These are phyloP conservation scores for Porogramme epimiltina DNA, from an alignment of 1,284 basidiomycete genomes.

Conservation along the genomic window DNA sequence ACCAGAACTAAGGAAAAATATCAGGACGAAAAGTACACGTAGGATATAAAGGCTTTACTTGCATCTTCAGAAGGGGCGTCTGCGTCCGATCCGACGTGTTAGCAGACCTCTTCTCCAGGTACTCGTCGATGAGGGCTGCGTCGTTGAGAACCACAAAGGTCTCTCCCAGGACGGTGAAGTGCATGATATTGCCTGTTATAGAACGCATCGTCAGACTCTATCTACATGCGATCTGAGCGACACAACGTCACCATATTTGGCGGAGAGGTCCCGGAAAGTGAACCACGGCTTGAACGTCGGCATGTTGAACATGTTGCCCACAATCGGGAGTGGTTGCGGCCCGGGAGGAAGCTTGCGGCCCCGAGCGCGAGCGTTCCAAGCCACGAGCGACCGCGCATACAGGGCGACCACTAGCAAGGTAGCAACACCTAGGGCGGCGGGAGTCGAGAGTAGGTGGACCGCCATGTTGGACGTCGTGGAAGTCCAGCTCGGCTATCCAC, in stretches of 20 bases:
- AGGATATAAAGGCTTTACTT: background rate
- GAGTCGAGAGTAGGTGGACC: too few species aligned
- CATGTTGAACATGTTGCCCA: constrained; percentile 5
- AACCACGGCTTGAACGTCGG: constrained; percentile 5
- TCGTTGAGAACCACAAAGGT: constrained; percentile 24
- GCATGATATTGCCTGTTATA: constrained; percentile 23
- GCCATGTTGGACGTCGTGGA: too few species aligned
- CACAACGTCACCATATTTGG: background rate
- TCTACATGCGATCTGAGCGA: background rate
- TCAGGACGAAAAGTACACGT: background rate
- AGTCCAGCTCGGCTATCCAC: too few species aligned
- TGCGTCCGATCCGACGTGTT: constrained; percentile 15
- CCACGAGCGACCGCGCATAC: too few species aligned
- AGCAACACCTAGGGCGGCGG: too few species aligned
- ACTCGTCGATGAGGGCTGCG: constrained; percentile 6
- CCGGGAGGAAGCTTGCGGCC: constrained; percentile 7
- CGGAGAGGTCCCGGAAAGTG: background rate
- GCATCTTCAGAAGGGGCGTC: background rate
- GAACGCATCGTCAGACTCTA: background rate
- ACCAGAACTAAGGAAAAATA: background rate
- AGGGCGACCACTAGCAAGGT: too few species aligned
- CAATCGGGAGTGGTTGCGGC: background rate
- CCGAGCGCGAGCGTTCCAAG: background rate
- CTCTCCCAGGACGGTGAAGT: constrained; percentile 24
- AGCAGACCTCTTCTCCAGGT: constrained; percentile 13